These are phyloP conservation scores for Rutstroemia sp. DNA, from an alignment of 2,329 filamentous ascomycete genomes.

Conservation along the genomic window DNA sequence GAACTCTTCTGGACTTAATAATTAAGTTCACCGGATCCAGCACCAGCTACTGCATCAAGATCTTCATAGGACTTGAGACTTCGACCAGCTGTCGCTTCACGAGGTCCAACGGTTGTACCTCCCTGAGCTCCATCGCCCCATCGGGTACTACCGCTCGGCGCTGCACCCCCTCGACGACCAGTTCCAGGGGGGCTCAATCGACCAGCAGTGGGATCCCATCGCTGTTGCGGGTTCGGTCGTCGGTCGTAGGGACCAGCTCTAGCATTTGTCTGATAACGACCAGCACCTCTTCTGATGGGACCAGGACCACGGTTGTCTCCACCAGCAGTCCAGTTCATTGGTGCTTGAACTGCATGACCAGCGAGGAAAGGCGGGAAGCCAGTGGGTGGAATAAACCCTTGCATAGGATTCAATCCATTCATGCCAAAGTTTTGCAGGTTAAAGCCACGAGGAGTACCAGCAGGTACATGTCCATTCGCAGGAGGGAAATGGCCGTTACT, in stretches of 20 bases:
- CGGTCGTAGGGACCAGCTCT: constrained; percentile 70
- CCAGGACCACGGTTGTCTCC: constrained; percentile 50
- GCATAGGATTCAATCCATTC: constrained; percentile 49
- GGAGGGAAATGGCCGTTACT: constrained; percentile 93
- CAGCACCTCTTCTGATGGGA: constrained; percentile 61
- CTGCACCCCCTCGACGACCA: constrained; percentile 41
- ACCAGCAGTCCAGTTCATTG: constrained; percentile 42
- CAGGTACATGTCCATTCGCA: constrained; percentile 63
- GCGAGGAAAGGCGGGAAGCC: constrained; percentile 50
- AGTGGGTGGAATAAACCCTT: constrained; percentile 44
- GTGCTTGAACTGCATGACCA: constrained; percentile 33
- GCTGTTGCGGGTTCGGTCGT: constrained; percentile 46
- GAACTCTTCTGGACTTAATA: constrained; percentile 46
- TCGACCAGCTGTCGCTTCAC: constrained; percentile 85
- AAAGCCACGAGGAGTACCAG: constrained; percentile 87
- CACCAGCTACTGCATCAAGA: constrained; percentile 73
- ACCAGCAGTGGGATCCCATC: constrained; percentile 39
- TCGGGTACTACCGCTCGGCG: constrained; percentile 43
- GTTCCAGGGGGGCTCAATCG: constrained; percentile 41
- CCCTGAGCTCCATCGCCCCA: constrained; percentile 67
- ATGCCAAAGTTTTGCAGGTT: constrained; percentile 68
- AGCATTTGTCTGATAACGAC: constrained; percentile 49
- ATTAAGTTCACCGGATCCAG: constrained; percentile 77
- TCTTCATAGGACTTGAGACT: constrained; percentile 97
- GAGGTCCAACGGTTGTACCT: constrained; percentile 70